Evolutionary conservation across 75 land plant genomes (phyloP).

Genomic region (Cunninghamia lanceolata): DNA sequence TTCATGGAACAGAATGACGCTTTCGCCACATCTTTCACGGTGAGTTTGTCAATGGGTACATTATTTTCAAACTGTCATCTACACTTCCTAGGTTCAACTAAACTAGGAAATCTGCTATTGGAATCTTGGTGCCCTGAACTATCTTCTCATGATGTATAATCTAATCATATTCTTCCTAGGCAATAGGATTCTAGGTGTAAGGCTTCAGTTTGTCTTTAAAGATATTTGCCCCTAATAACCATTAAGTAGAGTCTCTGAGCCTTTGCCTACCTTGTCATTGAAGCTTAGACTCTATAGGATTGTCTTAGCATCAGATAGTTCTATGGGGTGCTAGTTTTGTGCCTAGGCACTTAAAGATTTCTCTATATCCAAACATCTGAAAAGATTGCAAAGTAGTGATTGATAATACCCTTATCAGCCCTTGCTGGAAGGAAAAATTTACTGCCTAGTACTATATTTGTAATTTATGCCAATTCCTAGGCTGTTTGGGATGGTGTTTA

Average conservation of each 20-base stretch:
- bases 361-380: not conserved
- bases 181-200: not conserved
- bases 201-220: not conserved
- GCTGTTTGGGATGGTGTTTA: too few species aligned
- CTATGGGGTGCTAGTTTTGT: not conserved
- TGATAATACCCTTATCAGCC: not conserved
- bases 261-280: not conserved
- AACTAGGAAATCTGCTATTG: too few species aligned
- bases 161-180: too few species aligned
- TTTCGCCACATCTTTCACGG: conserved; percentile 76
- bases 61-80: not conserved
- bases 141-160: too few species aligned
- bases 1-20: conserved; percentile 64
- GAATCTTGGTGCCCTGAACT: not conserved
- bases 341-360: not conserved
- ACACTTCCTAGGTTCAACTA: not conserved
- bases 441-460: too few species aligned
- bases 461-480: too few species aligned
- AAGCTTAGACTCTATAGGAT: not conserved
- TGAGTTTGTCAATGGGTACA: not conserved
- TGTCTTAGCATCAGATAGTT: not conserved
- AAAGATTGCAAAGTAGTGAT: not conserved
- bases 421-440: too few species aligned
- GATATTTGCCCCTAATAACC: too few species aligned
- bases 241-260: not conserved